phyloP scores from a whole-genome alignment of 176 grass and related monocot species.

The Sorghum bicolor region Sorghum_bicolor_NCBIv3 NC_012870.2:54140001-54140500 shows the following conservation, averaged over 20 bases:
- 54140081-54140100: not conserved
- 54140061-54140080: not conserved
- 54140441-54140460: too few species aligned
- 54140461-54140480: too few species aligned
- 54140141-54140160: not conserved
- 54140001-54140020: not conserved
- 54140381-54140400: too few species aligned
- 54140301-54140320: not conserved
- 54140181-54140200: not conserved
- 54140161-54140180: not conserved
- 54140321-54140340: too few species aligned
- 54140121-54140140: not conserved
- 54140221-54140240: slow-evolving; percentile 6
- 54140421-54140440: too few species aligned
- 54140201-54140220: not conserved
- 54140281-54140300: not conserved
- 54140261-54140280: not conserved
- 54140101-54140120: not conserved
- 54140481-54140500: too few species aligned
- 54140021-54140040: not conserved
- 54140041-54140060: not conserved
- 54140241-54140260: not conserved
- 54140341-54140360: too few species aligned
- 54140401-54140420: too few species aligned
- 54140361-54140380: too few species aligned